Evolutionary conservation across 1,139 yeast genomes (phyloP).

Genomic region (Entelexis sorbosivorans): DNA sequence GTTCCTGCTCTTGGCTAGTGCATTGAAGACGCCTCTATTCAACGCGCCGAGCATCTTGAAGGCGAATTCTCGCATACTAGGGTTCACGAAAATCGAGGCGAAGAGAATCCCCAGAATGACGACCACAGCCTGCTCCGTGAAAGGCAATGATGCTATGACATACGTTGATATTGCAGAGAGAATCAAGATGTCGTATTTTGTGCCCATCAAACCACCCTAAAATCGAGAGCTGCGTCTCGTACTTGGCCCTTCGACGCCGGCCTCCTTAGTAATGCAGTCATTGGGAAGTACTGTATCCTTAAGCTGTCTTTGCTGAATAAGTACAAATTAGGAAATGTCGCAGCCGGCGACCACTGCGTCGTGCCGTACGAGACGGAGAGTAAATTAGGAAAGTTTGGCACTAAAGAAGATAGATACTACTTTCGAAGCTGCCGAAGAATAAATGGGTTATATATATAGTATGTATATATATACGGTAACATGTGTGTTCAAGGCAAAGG

Average conservation of each 20-base stretch:
- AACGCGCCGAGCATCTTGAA: neutral
- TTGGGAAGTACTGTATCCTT: no score
- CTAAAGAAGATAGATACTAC: neutral
- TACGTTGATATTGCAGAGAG: neutral
- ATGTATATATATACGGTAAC: neutral
- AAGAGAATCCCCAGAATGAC: slow-evolving; percentile 1
- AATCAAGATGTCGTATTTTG: neutral
- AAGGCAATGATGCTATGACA: neutral
- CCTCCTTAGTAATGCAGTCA: neutral
- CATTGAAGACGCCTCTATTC: neutral
- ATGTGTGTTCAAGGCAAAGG: neutral
- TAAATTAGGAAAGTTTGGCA: neutral
- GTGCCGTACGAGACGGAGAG: no score
- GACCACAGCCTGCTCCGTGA: neutral
- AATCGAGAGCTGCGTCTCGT: neutral
- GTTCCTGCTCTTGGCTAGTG: slow-evolving; percentile 1
- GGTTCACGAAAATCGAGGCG: neutral
- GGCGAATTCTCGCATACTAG: neutral
- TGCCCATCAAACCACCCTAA: neutral
- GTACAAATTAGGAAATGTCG: neutral
- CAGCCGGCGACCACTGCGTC: no score
- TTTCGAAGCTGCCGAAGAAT: no score
- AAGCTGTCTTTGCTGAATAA: neutral
- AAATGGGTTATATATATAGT: neutral
- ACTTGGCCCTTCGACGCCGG: no score